These are phyloP conservation scores for Alnus rubra DNA, from an alignment of 306 rosid genomes.

Conservation along the genomic window DNA sequence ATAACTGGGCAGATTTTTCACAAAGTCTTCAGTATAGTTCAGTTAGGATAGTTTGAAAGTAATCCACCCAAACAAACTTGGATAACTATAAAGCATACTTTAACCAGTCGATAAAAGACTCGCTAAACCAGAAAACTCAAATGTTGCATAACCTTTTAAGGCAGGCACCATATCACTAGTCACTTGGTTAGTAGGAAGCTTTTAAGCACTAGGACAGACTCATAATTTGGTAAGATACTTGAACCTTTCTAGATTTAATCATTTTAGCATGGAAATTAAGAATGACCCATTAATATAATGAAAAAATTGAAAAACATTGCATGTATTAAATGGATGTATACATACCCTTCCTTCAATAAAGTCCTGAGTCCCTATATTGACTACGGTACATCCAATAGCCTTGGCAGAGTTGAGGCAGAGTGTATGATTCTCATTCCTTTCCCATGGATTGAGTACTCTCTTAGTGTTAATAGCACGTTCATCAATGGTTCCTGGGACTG, in stretches of 20 bases:
- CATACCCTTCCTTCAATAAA: slow-evolving; percentile 98
- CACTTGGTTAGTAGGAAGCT: neutral
- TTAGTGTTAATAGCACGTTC: slow-evolving; percentile 92
- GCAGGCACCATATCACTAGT: neutral
- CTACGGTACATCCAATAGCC: slow-evolving; percentile 98
- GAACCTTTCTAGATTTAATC: neutral
- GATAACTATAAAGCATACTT: neutral
- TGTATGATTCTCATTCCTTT: slow-evolving; percentile 95
- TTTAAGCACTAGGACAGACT: neutral
- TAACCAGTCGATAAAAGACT: neutral
- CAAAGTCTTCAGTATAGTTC: neutral
- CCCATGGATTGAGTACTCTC: slow-evolving; percentile 94
- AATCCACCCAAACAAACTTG: neutral
- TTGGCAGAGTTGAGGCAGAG: slow-evolving; percentile 98
- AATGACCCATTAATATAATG: neutral
- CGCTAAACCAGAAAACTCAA: neutral
- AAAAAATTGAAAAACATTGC: neutral
- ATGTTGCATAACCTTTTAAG: neutral
- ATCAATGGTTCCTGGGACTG: slow-evolving; percentile 92
- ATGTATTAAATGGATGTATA: neutral
- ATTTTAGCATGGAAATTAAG: neutral
- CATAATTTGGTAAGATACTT: neutral
- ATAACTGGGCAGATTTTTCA: neutral
- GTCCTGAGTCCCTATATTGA: slow-evolving; percentile 96
- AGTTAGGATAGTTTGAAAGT: neutral